Evolutionary conservation across 1,284 basidiomycete species (phyloP), one percentile per base, ranked within the genome.

Genomic region (Tilletia walkeri): DNA sequence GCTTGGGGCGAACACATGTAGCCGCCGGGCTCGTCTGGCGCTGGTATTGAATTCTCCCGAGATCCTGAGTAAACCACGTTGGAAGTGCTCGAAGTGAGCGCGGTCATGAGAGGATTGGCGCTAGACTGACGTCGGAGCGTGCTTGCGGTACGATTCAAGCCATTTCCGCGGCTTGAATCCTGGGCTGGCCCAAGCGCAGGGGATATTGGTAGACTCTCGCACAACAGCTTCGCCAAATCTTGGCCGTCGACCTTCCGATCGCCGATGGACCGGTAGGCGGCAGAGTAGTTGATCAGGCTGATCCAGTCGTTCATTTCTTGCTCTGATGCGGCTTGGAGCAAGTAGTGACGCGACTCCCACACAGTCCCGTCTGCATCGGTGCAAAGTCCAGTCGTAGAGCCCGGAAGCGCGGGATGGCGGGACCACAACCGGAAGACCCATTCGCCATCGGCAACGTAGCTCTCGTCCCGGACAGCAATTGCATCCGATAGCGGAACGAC

Each of bases 281-380:
- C 91, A 6, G 93, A 94, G 82, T 96, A 98, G 85, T 99, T 99
- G 83, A 99, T 94, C 59, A 89, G 88, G 45, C 91, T 88, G 75
- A 98, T 90, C 95, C 95, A 99, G 74, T 91, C 89, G 81, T 95
- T 92, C 87, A 94, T 88, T 74, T 95, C 92, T 66, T 86, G 84
- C 76, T 91, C 90, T 78, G 89, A 87, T 12, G 87, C 82, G 3
- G 92, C 88, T 81, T 94, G 92, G 56, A 98, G 86, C 39, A 98
- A 88, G 74, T 91, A 89, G 75, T 95, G 92, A 1, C 91, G 90
- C 18, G 91, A 89, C 75, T 91, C 45, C 24, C 39, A 24, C 59
- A 18, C 38, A 9, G 88, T 3, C 89, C 86, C 82, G 41, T 61
- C 48, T 24, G 49, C 10, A 16, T 67, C 54, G 20, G 54, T 56